Evolutionary conservation across 805 yeast species (phyloP).

Genomic region (Limtongozyma cylindracea): DNA sequence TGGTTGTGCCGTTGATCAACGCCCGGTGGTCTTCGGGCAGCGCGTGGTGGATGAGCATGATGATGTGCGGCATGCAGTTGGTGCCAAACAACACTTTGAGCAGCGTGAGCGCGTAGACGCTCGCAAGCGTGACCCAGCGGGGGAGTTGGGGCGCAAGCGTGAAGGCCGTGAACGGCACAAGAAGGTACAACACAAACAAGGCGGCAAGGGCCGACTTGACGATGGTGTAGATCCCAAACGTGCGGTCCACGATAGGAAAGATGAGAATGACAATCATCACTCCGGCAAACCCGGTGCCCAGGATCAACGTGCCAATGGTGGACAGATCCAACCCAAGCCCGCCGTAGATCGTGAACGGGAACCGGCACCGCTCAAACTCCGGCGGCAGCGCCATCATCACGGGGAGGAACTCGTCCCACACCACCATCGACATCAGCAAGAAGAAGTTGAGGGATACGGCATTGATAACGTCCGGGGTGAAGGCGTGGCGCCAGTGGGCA

Average conservation of each 20-base stretch:
- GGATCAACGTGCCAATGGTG: conserved; percentile 22
- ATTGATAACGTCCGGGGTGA: too few relatives aligned
- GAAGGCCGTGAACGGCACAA: conserved; percentile 14
- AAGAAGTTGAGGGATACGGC: conserved; percentile 16
- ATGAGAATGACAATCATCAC: conserved; percentile 14
- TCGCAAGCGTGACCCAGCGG: conserved; percentile 3
- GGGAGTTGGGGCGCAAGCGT: conserved; percentile 5
- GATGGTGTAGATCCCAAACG: conserved; percentile 14
- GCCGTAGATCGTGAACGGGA: conserved; percentile 23
- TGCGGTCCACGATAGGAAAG: conserved; percentile 24
- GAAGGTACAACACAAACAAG: conserved; percentile 17
- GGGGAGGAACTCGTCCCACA: conserved; percentile 28
- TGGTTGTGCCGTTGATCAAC: conserved; percentile 28
- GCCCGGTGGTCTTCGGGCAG: conserved; percentile 29
- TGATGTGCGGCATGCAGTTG: conserved; percentile 23
- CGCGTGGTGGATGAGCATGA: conserved; percentile 26
- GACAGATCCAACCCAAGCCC: conserved; percentile 22
- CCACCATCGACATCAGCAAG: conserved; percentile 21
- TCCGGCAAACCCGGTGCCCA: conserved; percentile 27
- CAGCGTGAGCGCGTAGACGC: conserved; percentile 7
- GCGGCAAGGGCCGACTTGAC: conserved; percentile 18
- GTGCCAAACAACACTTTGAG: conserved; percentile 13
- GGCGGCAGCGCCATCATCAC: conserved; percentile 18
- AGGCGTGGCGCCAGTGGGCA: too few relatives aligned
- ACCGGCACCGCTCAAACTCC: conserved; percentile 7